Base-by-base conservation (phyloP, 2,329 filamentous ascomycete genomes). In the Shiraia sp. region DNA sequence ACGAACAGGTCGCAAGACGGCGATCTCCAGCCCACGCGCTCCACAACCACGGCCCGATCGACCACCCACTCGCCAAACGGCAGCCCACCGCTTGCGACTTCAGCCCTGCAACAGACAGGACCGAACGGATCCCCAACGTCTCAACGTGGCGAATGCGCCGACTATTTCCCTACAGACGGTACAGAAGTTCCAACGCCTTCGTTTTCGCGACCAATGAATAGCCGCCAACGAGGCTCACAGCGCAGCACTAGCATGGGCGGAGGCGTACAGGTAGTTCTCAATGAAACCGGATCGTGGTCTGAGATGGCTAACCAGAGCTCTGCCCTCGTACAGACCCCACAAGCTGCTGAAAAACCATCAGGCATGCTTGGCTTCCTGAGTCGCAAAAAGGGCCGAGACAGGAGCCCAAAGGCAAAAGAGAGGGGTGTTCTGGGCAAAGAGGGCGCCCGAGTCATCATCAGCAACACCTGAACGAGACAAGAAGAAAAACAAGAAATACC, bases 381-480 rank as follows among this genome's bases (percentile, higher is more conserved):
- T 52, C 80, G 91, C 61, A 96, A 95, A 74, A 96, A 89, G 75
- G 90, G 91, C 19, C 79, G 91, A 50, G 90, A 90, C 40, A 85
- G 90, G 69, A 96, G 90, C 66, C 93, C 93, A 1, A 96, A 96
- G 73, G 91, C 91, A 17, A 92, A 90, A 68, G 91, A 97, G 72
- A 82, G 90, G 40, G 93, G 93, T 44, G 91, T 99, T 6, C 66
- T 99, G 44, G 93, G 93, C 42, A 97, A 97, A 66, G 91, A 97
- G 68, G 93, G 93, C 12, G 91, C 93, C 9, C 80, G 93, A 54
- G 75, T 77, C 36, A 70, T 77, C 37, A 73, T 77, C 56, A 71
- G 69, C 53, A 71, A 70, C 42, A 69, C 68, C 12, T 71, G 55
- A 69, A 40, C 23, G 17, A 29, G 9, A 33, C 32, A 14, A n/a